A percentile compares a stretch with the other conserved stretches of the same genome.
These are phyloP conservation scores for Coemansia sp. DNA, from an alignment of 192 early-diverging fungal species.

Conservation along the genomic window DNA sequence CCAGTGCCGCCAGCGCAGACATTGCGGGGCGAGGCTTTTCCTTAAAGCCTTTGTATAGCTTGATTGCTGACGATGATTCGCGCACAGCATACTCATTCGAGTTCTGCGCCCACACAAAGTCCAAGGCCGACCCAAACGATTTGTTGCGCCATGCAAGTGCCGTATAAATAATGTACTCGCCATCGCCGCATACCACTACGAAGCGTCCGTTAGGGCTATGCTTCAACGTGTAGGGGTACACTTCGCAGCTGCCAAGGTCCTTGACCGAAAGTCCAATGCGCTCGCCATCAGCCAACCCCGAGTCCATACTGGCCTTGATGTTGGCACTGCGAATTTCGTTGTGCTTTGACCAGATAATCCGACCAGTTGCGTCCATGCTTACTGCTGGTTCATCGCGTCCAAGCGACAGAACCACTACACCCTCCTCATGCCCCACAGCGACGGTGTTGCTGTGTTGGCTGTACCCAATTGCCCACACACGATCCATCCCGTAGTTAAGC, in stretches of 20 bases:
- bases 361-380: conserved; percentile 93
- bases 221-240: conserved; percentile 93
- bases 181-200: conserved; percentile 98
- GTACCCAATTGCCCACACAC: conserved; percentile 94
- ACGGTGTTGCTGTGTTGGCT: conserved; percentile 85
- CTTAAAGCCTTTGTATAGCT: conserved; percentile 94
- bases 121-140: conserved; percentile 90
- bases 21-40: conserved; percentile 64
- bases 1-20: conserved; percentile 63
- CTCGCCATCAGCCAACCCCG: conserved; percentile 92
- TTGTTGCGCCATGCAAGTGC: conserved; percentile 99
- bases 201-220: conserved; percentile 99
- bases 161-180: conserved; percentile 99
- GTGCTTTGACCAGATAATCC: conserved; percentile 98
- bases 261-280: conserved; percentile 80
- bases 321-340: conserved; percentile 95
- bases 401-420: conserved; percentile 91
- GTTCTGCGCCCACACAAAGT: conserved; percentile 97
- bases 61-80: conserved; percentile 87
- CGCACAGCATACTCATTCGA: conserved; percentile 96
- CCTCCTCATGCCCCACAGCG: conserved; percentile 95
- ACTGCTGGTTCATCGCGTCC: conserved; percentile 95
- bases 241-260: conserved; percentile 96
- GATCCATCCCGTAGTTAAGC: conserved; percentile 95
- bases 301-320: conserved; percentile 79